Percentiles rank a stretch among this genome's conserved stretches.
phyloP scores from a whole-genome alignment of 176 grass and related monocot species.

The Carex myosuroides region DNA sequence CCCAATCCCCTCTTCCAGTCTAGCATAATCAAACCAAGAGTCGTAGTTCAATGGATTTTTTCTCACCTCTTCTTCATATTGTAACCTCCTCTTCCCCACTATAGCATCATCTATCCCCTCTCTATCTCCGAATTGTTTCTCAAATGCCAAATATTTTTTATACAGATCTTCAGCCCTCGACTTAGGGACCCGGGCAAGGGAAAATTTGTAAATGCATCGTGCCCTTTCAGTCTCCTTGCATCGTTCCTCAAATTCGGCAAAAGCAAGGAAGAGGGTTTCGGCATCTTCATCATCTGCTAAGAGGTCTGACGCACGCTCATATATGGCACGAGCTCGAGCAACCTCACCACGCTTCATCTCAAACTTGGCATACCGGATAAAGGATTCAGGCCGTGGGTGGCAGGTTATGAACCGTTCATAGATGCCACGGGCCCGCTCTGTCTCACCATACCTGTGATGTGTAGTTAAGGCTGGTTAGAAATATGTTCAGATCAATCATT shows the following conservation, averaged over 20 bases:
- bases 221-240: constrained; percentile 54
- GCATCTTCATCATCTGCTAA: constrained; percentile 52
- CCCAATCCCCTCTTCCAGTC: constrained; percentile 64
- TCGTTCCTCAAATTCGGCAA: constrained; percentile 72
- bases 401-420: constrained; percentile 54
- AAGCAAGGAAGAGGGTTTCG: constrained; percentile 56
- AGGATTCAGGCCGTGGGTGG: constrained; percentile 51
- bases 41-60: constrained; percentile 87
- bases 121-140: constrained; percentile 57
- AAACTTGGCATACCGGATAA: constrained; percentile 64
- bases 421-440: constrained; percentile 44
- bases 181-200: constrained; percentile 66
- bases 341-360: constrained; percentile 77
- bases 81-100: constrained; percentile 59
- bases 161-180: constrained; percentile 66
- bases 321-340: constrained; percentile 32
- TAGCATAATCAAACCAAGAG: constrained; percentile 81
- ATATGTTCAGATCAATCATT: background rate
- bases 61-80: constrained; percentile 78
- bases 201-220: constrained; percentile 57
- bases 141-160: constrained; percentile 60
- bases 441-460: constrained; percentile 34
- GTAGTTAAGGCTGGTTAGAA: background rate
- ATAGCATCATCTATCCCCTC: constrained; percentile 62
- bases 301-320: constrained; percentile 54